Conservation (phyloP, 129 eudicot genomes). For the Lactuca saligna region DNA sequence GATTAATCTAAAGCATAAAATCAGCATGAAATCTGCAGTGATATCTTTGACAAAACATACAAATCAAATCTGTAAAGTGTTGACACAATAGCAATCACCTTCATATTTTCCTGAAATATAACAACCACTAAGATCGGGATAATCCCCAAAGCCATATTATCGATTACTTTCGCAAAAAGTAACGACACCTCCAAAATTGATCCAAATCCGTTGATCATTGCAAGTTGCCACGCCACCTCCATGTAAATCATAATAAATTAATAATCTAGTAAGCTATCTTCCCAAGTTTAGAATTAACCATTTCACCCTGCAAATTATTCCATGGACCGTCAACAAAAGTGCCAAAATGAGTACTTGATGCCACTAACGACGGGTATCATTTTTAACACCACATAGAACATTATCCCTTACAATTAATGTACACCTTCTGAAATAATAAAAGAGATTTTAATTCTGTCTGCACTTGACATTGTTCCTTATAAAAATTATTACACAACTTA, state of each 20-base stretch:
- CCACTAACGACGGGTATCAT: constrained; percentile 39
- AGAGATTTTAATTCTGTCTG: too few relatives aligned
- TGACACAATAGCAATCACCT: constrained; percentile 27
- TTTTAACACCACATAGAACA: constrained; percentile 20
- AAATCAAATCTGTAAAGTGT: constrained; percentile 41
- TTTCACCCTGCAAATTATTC: constrained; percentile 22
- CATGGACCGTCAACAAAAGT: constrained; percentile 36
- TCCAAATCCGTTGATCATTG: constrained; percentile 29
- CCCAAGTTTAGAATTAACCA: constrained; percentile 15
- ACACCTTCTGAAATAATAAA: constrained; percentile 26
- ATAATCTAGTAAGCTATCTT: constrained; percentile 13
- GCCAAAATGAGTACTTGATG: constrained; percentile 23
- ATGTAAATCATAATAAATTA: not conserved
- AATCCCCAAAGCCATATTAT: constrained; percentile 27
- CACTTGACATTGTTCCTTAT: too few relatives aligned
- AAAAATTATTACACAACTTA: too few relatives aligned
- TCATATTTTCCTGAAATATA: constrained; percentile 35
- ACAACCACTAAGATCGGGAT: constrained; percentile 34
- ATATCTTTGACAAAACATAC: constrained; percentile 1
- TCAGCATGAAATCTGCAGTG: too few relatives aligned
- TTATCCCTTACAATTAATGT: constrained; percentile 14
- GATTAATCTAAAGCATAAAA: too few relatives aligned
- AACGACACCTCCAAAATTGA: constrained; percentile 37
- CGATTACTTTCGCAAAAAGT: constrained; percentile 30
- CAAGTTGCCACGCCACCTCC: constrained; percentile 30